A percentile compares a stretch with the other conserved stretches of the same genome.
phyloP scores from a whole-genome alignment of 192 early-diverging fungal genomes.

The Gigaspora rosea region DNA sequence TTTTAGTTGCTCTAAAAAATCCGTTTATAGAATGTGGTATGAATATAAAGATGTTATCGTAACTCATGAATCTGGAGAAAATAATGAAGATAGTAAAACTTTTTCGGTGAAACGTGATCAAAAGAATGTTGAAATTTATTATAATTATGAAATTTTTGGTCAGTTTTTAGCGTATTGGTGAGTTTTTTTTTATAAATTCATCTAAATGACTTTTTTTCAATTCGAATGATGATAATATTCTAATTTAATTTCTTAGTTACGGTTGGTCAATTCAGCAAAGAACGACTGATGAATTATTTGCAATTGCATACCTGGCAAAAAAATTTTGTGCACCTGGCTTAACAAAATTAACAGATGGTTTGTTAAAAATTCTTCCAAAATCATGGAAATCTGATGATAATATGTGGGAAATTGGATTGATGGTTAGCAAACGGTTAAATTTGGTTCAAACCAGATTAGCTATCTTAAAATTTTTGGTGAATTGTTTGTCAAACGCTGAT shows the following conservation, averaged over 20 bases:
- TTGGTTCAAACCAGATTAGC: slow-evolving; percentile 5
- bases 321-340: neutral
- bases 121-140: slow-evolving; percentile 3
- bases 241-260: neutral
- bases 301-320: slow-evolving; percentile 12
- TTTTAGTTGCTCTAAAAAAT: neutral
- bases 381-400: slow-evolving; percentile 2
- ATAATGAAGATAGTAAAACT: neutral
- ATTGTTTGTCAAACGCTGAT: too few species aligned
- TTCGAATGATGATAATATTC: neutral
- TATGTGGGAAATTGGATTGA: neutral
- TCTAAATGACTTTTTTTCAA: neutral
- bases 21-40: neutral
- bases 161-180: slow-evolving; percentile 6
- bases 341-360: slow-evolving; percentile 3
- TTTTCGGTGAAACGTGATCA: neutral
- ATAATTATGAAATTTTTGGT: slow-evolving; percentile 23
- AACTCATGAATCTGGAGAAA: neutral
- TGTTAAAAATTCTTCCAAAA: slow-evolving; percentile 10
- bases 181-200: neutral
- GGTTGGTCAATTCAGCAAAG: slow-evolving; percentile 1
- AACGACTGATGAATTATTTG: slow-evolving; percentile 8
- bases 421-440: slow-evolving; percentile 2
- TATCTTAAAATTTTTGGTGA: neutral
- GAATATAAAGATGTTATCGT: neutral